Base-by-base conservation (phyloP, 768 basidiomycete genomes). In the Kwoniella newhampshirensis region DNA sequence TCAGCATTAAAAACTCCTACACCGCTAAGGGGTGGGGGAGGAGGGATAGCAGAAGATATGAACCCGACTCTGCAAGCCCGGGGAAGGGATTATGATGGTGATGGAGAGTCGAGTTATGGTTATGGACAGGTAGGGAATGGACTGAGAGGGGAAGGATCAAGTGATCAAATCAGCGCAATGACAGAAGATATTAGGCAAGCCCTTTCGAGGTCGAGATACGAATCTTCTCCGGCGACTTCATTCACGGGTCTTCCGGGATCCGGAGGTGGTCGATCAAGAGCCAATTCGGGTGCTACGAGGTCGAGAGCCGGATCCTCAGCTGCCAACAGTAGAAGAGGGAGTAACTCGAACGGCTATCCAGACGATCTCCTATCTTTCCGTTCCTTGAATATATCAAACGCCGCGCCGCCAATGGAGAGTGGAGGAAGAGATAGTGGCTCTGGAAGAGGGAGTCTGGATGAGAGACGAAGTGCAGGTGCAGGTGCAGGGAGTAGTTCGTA, bases 21-120 rank as follows among this genome's bases (percentile, higher is more conserved):
- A 0, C 56, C 56, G 11, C 50, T 32, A 26, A 26, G 40, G 18
- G 43, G 54, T 15, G 59, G 60, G n/a, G 32, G 32, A 32, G 32
- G 32, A 32, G 13, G 6, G 32, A 13, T 32, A 6, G 39, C 27
- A 11, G 68, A 67, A 54, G 70, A 72, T 43, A 23, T 47, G 21
- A 72, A 72, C 48, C 70, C 70, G 0, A 72, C 70, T 2, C 25
- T 71, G 3, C 50, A 59, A 50, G 59, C 70, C 23, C 40, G 70
- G 13, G 61, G 59, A 12, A 46, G 36, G 23, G 60, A 63, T n/a
- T 59, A 66, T 37, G 70, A 69, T 35, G 59, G 53, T 27, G 67
- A 62, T 45, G 67, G 64, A 18, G 67, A 67, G 54, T 63, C 63
- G 13, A 54, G 53, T n/a, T 72, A 72, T 47, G 70, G 70, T 3